Base-by-base conservation (phyloP, 2,329 filamentous ascomycete genomes). In the Xylariaceae sp. region DNA sequence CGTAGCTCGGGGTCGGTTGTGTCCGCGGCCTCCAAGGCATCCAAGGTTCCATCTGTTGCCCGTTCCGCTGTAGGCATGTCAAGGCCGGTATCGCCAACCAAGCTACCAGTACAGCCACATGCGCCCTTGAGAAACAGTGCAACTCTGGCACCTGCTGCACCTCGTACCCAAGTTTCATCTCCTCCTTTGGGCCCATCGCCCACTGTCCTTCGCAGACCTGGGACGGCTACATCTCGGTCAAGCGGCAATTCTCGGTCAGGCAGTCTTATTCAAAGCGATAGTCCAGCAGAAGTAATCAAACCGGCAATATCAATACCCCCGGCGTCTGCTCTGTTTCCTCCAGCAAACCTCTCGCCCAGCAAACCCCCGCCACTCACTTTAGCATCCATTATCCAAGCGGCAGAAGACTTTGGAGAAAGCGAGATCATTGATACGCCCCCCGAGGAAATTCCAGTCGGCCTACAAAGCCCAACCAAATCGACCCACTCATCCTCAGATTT, bases 391-490 rank as follows among this genome's bases (percentile, higher is more conserved):
- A 67, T 83, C 12, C 78, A 82, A 61, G 74, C 74, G 2, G 75
- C 76, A 2, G 80, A 82, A 12, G 79, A 81, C 9, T 60, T 79
- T 17, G 66, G 56, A 3, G 67, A 71, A 14, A 53, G 60, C 9
- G 66, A 70, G 17, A 66, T 66, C 10, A 33, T 60, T 14, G 65
- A 68, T 14, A 64, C 42, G 12, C 52, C 59, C 3, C 52, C 51
- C 30, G 67, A 66, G 15, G 66, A 63, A 17, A 52, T 55, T 22
- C 66, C 54, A 33, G 62, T 67, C 5, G 73, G 68, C 11, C 56
- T 74, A 4, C 75, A 78, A 43, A 86, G 82, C 56, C 81, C 85
- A 5, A 76, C 77, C 15, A 87, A 79, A 66, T 75, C 75, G 42
- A 73, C 66, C 30, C 71, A 70, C 59, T 74, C 76, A 11, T 69